These are phyloP conservation scores for Sanguinoderma infundibulare DNA, from an alignment of 1,284 basidiomycete species.

Conservation along the genomic window DNA sequence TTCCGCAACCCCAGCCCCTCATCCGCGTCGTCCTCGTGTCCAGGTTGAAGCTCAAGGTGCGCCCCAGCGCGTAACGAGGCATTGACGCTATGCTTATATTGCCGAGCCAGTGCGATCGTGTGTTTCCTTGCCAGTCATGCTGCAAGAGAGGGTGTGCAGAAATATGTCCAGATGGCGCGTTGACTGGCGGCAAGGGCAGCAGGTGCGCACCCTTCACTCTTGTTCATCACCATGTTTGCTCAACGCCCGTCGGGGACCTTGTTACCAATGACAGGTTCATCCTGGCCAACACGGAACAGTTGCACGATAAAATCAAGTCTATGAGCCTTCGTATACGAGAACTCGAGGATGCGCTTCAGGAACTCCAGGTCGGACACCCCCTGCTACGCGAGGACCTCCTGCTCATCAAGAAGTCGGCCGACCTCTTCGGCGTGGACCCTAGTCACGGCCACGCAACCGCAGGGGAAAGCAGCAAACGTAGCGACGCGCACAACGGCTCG, in stretches of 20 bases:
- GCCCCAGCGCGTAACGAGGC: slow-evolving; percentile 14
- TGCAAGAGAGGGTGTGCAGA: slow-evolving; percentile 63
- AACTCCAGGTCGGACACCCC: slow-evolving; percentile 61
- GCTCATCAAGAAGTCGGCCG: slow-evolving; percentile 36
- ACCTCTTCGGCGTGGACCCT: slow-evolving; percentile 36
- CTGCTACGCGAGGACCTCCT: slow-evolving; percentile 62
- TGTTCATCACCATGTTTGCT: slow-evolving; percentile 2
- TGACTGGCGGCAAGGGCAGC: slow-evolving; percentile 40
- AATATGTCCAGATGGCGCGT: slow-evolving; percentile 61
- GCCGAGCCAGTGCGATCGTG: slow-evolving; percentile 54
- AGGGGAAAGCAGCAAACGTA: slow-evolving; percentile 30
- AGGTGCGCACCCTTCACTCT: slow-evolving; percentile 27
- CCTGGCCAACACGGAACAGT: slow-evolving; percentile 73
- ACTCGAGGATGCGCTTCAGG: slow-evolving; percentile 67
- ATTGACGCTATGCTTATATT: slow-evolving; percentile 18
- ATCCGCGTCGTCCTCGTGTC: slow-evolving; percentile 6
- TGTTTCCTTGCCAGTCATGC: slow-evolving; percentile 65
- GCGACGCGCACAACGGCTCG: slow-evolving; percentile 19
- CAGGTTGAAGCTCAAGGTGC: slow-evolving; percentile 61
- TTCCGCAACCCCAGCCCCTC: slow-evolving; percentile 8
- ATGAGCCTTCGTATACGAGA: slow-evolving; percentile 66
- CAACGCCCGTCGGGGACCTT: not conserved
- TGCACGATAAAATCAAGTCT: slow-evolving; percentile 64
- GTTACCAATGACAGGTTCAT: slow-evolving; percentile 51
- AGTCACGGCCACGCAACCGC: slow-evolving; percentile 16